Conservation (phyloP, 2,329 filamentous ascomycete species). For the Hymenoscyphus scutula region DNA sequence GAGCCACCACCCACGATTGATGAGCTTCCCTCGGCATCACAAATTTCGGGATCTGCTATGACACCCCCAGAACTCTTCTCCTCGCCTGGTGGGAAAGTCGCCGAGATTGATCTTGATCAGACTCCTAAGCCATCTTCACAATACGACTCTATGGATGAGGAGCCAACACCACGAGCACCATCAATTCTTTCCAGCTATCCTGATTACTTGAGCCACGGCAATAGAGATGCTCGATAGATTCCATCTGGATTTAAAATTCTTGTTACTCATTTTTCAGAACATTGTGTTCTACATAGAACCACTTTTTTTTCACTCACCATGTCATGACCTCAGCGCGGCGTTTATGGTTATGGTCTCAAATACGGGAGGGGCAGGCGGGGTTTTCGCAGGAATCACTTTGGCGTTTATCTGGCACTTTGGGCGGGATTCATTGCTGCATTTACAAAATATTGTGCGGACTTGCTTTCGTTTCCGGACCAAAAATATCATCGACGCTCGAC, state of each 20-base stretch:
- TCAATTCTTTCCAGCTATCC: constrained; percentile 21
- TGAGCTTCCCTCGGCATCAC: constrained; percentile 28
- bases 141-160: constrained; percentile 27
- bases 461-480: constrained; percentile 11
- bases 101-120: constrained; percentile 29
- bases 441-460: constrained; percentile 20
- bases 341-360: constrained; percentile 16
- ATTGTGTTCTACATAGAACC: constrained; percentile 1
- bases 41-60: constrained; percentile 28
- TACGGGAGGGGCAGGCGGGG: constrained; percentile 5
- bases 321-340: constrained; percentile 19
- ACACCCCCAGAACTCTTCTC: constrained; percentile 33
- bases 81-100: constrained; percentile 22
- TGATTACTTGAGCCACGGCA: constrained; percentile 18
- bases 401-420: constrained; percentile 16
- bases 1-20: constrained; percentile 33
- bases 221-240: constrained; percentile 9
- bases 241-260: neutral
- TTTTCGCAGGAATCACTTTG: constrained; percentile 14
- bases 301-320: constrained; percentile 19
- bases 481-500: constrained; percentile 13
- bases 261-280: neutral
- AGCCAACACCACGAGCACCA: constrained; percentile 32
- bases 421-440: constrained; percentile 28
- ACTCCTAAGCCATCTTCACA: constrained; percentile 31